These are phyloP conservation scores for Hypoxylon fragiforme DNA, from an alignment of 495 filamentous ascomycete species.

Conservation along the genomic window DNA sequence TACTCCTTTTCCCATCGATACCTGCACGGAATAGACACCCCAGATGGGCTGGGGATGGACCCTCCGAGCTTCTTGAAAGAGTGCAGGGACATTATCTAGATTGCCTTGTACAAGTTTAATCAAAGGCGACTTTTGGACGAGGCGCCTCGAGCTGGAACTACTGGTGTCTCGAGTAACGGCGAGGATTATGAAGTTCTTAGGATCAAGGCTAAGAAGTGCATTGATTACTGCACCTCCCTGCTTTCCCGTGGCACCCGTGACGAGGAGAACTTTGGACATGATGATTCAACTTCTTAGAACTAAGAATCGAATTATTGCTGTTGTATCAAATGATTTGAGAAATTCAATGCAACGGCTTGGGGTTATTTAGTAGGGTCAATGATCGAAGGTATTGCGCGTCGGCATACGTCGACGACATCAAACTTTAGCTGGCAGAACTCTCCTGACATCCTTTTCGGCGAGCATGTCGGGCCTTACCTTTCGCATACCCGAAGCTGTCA, in stretches of 20 bases:
- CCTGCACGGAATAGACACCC: slow-evolving; percentile 45
- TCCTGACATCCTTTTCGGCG: not conserved
- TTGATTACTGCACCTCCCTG: slow-evolving; percentile 66
- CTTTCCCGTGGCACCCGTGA: slow-evolving; percentile 71
- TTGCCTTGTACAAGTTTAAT: slow-evolving; percentile 64
- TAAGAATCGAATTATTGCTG: too few species aligned
- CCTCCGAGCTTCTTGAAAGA: slow-evolving; percentile 56
- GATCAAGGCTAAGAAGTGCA: slow-evolving; percentile 49
- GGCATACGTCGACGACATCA: slow-evolving; percentile 16
- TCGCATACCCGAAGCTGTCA: slow-evolving; percentile 14
- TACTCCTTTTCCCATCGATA: slow-evolving; percentile 51
- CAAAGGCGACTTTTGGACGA: slow-evolving; percentile 47
- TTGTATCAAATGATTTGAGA: not conserved
- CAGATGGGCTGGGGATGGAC: slow-evolving; percentile 39
- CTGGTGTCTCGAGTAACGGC: slow-evolving; percentile 63
- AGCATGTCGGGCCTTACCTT: slow-evolving; percentile 12
- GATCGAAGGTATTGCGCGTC: slow-evolving; percentile 8
- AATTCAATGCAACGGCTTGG: slow-evolving; percentile 5
- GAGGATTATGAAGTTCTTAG: slow-evolving; percentile 52
- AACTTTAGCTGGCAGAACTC: slow-evolving; percentile 1
- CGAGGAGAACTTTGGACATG: slow-evolving; percentile 54
- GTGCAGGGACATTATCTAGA: slow-evolving; percentile 53
- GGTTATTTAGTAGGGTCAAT: slow-evolving; percentile 5
- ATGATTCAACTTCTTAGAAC: too few species aligned
- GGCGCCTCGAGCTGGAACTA: slow-evolving; percentile 52